Percentiles rank a stretch among this genome's conserved stretches.
Conservation (phyloP, 2,329 filamentous ascomycete genomes). For the Fusarium metavorans region DNA sequence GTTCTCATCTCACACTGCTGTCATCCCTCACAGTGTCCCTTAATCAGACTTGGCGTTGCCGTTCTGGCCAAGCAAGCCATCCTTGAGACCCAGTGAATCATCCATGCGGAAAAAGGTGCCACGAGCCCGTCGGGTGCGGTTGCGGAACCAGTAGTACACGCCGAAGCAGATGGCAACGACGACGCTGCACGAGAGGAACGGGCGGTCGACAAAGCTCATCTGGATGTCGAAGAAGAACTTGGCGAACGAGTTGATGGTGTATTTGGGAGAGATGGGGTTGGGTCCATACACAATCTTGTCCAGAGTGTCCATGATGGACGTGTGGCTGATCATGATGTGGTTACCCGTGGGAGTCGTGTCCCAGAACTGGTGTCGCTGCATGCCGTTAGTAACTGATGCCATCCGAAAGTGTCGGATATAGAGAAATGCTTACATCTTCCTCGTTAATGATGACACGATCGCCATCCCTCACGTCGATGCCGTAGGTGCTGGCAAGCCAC, state of each 20-base stretch:
- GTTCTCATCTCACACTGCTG: not conserved
- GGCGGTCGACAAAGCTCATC: constrained; percentile 69
- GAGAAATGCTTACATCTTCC: constrained; percentile 81
- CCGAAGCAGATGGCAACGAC: constrained; percentile 68
- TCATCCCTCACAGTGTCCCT: constrained; percentile 4
- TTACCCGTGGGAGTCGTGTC: constrained; percentile 91
- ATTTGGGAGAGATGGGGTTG: constrained; percentile 79
- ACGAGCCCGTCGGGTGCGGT: constrained; percentile 64
- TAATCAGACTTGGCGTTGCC: constrained; percentile 53
- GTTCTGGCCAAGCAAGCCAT: constrained; percentile 69
- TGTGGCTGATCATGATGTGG: constrained; percentile 88
- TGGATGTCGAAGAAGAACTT: constrained; percentile 78
- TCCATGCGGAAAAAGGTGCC: constrained; percentile 73
- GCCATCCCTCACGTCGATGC: constrained; percentile 86
- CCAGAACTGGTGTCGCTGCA: constrained; percentile 92
- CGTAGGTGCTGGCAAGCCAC: constrained; percentile 96
- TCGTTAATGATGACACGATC: constrained; percentile 97
- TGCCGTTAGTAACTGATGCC: constrained; percentile 48
- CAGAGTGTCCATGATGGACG: constrained; percentile 89
- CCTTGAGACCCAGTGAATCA: constrained; percentile 70
- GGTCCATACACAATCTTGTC: constrained; percentile 76
- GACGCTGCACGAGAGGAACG: constrained; percentile 68
- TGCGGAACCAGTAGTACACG: constrained; percentile 64
- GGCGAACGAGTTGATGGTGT: constrained; percentile 78
- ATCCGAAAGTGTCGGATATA: not conserved